Evolutionary conservation across 2,329 filamentous ascomycete species (phyloP), one percentile per base, ranked within the genome.

Genomic region (Mollisiaceae sp.): DNA sequence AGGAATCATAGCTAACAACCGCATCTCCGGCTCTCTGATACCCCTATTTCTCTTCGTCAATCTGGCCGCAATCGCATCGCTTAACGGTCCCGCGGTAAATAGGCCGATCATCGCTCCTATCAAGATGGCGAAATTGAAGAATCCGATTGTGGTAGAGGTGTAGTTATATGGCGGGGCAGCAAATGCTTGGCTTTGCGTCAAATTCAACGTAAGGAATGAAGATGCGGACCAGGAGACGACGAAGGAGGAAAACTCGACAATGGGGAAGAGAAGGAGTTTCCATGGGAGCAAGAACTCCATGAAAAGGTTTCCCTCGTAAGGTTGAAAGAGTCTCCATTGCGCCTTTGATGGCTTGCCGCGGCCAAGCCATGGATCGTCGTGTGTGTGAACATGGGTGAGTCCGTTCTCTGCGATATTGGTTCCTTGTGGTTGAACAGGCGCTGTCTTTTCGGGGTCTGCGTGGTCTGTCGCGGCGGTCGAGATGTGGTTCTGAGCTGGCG

Each of bases 211-310:
- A 0, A 90, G 77, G 76, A 88, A 87, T 24, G 78, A 82, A 50
- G 80, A 84, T 62, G 85, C 85, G 9, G 80, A 81, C 85, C 85
- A 89, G 27, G 83, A 85, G 8, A 88, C 85, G 32, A 87, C 82
- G 69, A 90, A 89, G 18, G 85, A 81, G 0, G 87, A 80, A 64
- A 87, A 86, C 67, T 89, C 82, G 50, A 89, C 83, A 64, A 90
- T 89, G 0, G 88, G 87, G 74, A 86, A 90, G 0, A 80, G 70
- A 72, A 88, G 84, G 0, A 90, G 78, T 70, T 88, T 87, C 82
- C 85, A 88, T 0, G 87, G 88, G 8, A 86, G 80, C 82, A 82
- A 87, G 24, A 90, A 78, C 69, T 87, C 85, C 36, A 81, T 74
- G 1, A 84, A 50, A 35, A 89, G 78, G 24, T 78, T 80, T 69